Percentiles rank a stretch among this genome's conserved stretches.
Evolutionary conservation across 2,329 filamentous ascomycete genomes (phyloP).

Genomic region (Aureobasidium sp.): DNA sequence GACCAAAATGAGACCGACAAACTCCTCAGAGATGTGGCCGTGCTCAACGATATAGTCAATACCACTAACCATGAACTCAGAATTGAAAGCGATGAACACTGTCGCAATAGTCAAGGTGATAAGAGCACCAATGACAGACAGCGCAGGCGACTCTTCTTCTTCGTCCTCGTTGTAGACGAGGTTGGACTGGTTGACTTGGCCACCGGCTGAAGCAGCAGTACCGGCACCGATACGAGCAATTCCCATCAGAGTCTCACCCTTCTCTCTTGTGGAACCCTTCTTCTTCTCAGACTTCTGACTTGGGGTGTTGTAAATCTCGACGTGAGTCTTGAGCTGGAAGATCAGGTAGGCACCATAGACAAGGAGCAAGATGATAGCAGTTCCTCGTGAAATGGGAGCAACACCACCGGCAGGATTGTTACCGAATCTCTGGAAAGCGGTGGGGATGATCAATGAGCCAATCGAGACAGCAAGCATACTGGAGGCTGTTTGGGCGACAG

Average conservation of each 20-base stretch:
- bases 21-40: constrained; percentile 48
- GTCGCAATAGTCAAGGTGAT: constrained; percentile 66
- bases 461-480: constrained; percentile 74
- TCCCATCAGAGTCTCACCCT: constrained; percentile 44
- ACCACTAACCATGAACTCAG: constrained; percentile 57
- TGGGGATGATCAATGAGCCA: constrained; percentile 79
- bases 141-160: constrained; percentile 65
- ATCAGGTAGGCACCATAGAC: constrained; percentile 79
- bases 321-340: constrained; percentile 87
- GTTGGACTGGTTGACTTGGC: constrained; percentile 44
- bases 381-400: constrained; percentile 55
- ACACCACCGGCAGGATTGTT: constrained; percentile 29
- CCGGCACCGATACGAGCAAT: constrained; percentile 48
- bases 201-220: constrained; percentile 44
- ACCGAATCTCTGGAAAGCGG: constrained; percentile 62
- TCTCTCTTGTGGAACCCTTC: constrained; percentile 38
- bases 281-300: constrained; percentile 68
- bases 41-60: constrained; percentile 48
- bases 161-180: constrained; percentile 37
- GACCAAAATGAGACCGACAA: constrained; percentile 57
- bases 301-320: constrained; percentile 69
- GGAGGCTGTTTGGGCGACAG: constrained; percentile 82
- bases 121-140: constrained; percentile 66
- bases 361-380: constrained; percentile 70
- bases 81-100: constrained; percentile 71